Percentiles rank a stretch among this genome's conserved stretches.
Evolutionary conservation across 73 alveolate genomes (phyloP).

Genomic region (Chromera velia): DNA sequence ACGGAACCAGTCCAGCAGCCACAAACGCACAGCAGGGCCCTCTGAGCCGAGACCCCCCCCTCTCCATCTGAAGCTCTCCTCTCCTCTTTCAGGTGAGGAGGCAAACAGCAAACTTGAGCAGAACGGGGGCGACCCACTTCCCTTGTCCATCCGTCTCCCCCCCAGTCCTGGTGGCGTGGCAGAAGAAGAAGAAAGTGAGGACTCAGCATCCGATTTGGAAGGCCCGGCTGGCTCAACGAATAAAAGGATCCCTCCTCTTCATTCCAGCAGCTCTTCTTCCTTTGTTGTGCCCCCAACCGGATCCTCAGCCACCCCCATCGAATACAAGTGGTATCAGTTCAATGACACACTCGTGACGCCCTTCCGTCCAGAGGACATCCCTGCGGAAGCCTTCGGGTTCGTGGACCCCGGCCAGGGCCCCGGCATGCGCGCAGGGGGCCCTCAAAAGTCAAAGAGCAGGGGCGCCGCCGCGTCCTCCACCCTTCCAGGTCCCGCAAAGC

Average conservation of each 20-base stretch:
- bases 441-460: too few species aligned
- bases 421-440: conserved; percentile 6
- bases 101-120: conserved; percentile 11
- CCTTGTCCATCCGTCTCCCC: too few species aligned
- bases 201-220: too few species aligned
- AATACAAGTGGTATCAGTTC: conserved; percentile 57
- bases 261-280: too few species aligned
- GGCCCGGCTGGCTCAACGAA: neutral
- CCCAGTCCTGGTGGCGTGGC: too few species aligned
- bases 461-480: too few species aligned
- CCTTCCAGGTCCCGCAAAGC: too few species aligned
- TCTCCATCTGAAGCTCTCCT: conserved; percentile 5
- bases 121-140: conserved; percentile 24
- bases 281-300: too few species aligned
- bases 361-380: conserved; percentile 69
- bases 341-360: conserved; percentile 57
- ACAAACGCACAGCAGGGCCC: conserved; percentile 74
- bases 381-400: conserved; percentile 84
- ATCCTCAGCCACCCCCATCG: too few species aligned
- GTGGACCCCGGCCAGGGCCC: conserved; percentile 29
- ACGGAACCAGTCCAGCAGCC: too few species aligned
- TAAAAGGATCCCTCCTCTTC: too few species aligned
- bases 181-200: too few species aligned
- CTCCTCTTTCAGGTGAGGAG: conserved; percentile 17
- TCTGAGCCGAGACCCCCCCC: conserved; percentile 77